These are phyloP conservation scores for Ophiostoma himal-ulmi DNA, from an alignment of 2,329 filamentous ascomycete genomes.

Conservation along the genomic window DNA sequence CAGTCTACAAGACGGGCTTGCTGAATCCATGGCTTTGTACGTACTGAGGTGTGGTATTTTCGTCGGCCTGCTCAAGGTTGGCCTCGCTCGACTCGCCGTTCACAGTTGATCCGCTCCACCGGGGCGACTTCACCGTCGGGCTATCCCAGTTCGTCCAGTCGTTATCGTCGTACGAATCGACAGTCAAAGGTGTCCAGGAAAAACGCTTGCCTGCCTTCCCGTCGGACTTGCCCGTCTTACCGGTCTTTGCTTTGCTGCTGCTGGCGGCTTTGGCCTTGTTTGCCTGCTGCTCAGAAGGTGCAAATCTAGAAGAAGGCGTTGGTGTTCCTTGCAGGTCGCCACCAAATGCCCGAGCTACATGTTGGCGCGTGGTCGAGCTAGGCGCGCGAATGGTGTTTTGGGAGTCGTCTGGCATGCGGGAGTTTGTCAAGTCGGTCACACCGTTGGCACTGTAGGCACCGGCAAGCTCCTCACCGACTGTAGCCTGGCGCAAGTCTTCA, in stretches of 20 bases:
- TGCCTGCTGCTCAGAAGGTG: background rate
- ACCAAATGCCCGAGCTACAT: conserved; percentile 27
- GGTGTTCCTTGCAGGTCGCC: conserved; percentile 40
- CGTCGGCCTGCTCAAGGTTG: conserved; percentile 43
- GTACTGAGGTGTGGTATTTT: conserved; percentile 44
- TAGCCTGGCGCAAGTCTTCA: conserved; percentile 90
- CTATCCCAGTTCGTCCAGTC: conserved; percentile 62
- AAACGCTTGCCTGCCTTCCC: conserved; percentile 44
- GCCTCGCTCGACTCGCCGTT: conserved; percentile 42
- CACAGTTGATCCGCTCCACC: conserved; percentile 60
- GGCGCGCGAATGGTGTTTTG: conserved; percentile 25
- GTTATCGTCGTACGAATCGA: conserved; percentile 54
- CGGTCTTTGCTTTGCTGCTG: conserved; percentile 2
- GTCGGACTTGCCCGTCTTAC: conserved; percentile 22
- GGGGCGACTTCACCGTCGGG: conserved; percentile 45
- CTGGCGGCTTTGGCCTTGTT: background rate
- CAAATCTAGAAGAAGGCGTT: conserved; percentile 28
- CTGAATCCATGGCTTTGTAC: background rate
- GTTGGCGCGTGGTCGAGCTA: background rate
- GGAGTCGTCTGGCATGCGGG: conserved; percentile 29
- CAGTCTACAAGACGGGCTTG: background rate
- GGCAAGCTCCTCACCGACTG: conserved; percentile 85
- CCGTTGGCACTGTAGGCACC: conserved; percentile 34
- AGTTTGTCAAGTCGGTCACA: conserved; percentile 19
- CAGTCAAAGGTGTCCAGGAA: conserved; percentile 54